Evolutionary conservation across 164 flowering plant species (phyloP).

Genomic region (Piper longum): DNA sequence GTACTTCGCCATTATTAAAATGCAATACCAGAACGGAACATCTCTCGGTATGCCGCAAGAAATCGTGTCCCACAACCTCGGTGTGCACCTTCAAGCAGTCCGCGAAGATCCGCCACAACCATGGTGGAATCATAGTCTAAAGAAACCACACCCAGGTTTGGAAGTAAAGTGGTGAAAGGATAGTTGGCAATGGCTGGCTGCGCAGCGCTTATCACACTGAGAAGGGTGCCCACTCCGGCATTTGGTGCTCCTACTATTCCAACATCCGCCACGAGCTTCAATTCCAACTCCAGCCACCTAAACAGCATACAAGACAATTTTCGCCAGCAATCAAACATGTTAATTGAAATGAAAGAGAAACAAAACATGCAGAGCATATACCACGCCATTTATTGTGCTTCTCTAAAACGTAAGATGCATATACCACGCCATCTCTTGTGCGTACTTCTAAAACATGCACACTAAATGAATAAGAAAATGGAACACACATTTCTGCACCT

Average conservation of each 20-base stretch:
- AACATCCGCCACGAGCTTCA: constrained; percentile 94
- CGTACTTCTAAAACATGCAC: too few species aligned
- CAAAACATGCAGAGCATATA: not conserved
- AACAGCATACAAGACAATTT: constrained; percentile 6
- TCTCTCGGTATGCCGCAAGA: constrained; percentile 88
- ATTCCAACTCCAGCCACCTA: constrained; percentile 98
- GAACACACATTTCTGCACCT: constrained; percentile 81
- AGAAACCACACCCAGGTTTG: constrained; percentile 88
- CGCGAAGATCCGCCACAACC: constrained; percentile 93
- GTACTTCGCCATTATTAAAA: not conserved
- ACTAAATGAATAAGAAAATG: not conserved
- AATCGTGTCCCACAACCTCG: constrained; percentile 95
- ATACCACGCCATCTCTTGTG: not conserved
- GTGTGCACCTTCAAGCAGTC: constrained; percentile 98
- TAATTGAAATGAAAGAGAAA: too few species aligned
- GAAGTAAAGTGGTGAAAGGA: constrained; percentile 91
- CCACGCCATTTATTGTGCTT: not conserved
- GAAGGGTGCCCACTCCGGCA: constrained; percentile 94
- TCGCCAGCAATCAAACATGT: not conserved
- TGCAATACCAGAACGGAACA: constrained; percentile 80
- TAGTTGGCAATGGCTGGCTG: constrained; percentile 87
- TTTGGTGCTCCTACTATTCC: constrained; percentile 98
- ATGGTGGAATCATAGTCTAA: constrained; percentile 78
- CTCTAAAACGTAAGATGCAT: not conserved
- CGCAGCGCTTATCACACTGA: constrained; percentile 89